A percentile compares a stretch with the other conserved stretches of the same genome.
Evolutionary conservation across 139 green algal genomes (phyloP).

Genomic region (Coelastrella sp.): DNA sequence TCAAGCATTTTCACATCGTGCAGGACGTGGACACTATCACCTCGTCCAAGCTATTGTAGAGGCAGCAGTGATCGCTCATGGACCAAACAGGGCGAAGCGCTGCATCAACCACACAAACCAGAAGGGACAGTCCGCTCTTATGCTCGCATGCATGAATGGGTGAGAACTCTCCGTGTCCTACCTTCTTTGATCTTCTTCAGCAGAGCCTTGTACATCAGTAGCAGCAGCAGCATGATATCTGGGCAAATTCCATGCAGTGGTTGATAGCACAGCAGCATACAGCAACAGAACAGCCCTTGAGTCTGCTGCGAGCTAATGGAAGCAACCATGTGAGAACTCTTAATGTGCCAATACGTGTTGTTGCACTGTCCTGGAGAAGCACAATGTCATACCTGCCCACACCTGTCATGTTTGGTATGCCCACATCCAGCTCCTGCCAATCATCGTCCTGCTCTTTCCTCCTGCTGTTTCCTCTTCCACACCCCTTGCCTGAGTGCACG

Average conservation of each 20-base stretch:
- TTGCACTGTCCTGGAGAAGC: too few relatives aligned
- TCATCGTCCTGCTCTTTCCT: too few relatives aligned
- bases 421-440: too few relatives aligned
- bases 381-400: too few relatives aligned
- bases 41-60: conserved; percentile 66
- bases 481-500: not conserved
- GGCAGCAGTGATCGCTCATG: conserved; percentile 59
- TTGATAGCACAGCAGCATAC: too few relatives aligned
- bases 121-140: conserved; percentile 64
- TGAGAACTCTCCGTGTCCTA: conserved; percentile 28
- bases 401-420: too few relatives aligned
- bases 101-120: conserved; percentile 67
- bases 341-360: too few relatives aligned
- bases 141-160: conserved; percentile 68
- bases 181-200: not conserved
- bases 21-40: conserved; percentile 62
- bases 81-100: conserved; percentile 49
- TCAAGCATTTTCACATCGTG: not conserved
- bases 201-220: not conserved
- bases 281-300: too few relatives aligned
- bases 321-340: too few relatives aligned
- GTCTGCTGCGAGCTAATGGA: too few relatives aligned
- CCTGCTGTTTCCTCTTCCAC: not conserved
- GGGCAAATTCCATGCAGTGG: too few relatives aligned
- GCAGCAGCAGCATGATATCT: not conserved